Percentiles rank a stretch among this genome's conserved stretches.
phyloP scores from a whole-genome alignment of 495 filamentous ascomycete species.

The Parachaetomium inaequale region DNA sequence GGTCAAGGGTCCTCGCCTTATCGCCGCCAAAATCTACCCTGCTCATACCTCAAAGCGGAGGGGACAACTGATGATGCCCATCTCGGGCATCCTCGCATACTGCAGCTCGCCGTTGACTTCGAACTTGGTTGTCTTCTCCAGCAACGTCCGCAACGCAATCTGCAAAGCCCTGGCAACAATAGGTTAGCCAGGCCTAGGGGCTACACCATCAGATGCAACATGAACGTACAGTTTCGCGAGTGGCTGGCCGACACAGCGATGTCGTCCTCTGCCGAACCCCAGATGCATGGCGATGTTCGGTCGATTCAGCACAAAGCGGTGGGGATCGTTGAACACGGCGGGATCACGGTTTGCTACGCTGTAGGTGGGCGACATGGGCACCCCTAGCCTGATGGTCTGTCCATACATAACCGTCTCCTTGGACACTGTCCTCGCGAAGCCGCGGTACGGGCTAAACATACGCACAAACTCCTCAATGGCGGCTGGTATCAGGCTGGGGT shows the following conservation, averaged over 20 bases:
- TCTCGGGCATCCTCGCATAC: slow-evolving; percentile 4
- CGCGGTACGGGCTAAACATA: not conserved
- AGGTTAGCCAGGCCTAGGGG: no score
- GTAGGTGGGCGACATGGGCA: slow-evolving; percentile 1
- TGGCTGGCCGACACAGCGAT: slow-evolving; percentile 1
- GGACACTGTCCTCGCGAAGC: not conserved
- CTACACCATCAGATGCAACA: no score
- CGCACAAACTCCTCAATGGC: slow-evolving; percentile 2
- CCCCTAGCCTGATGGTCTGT: not conserved
- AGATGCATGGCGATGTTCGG: slow-evolving; percentile 2
- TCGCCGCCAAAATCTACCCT: no score
- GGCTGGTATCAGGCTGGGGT: not conserved
- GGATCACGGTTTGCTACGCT: slow-evolving; percentile 4
- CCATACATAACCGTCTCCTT: not conserved
- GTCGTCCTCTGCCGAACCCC: not conserved
- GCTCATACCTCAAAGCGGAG: not conserved
- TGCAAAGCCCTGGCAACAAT: not conserved
- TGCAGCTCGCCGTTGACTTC: slow-evolving; percentile 5
- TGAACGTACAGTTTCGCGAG: not conserved
- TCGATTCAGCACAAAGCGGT: not conserved
- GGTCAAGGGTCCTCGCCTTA: no score
- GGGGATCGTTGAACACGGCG: not conserved
- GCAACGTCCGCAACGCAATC: not conserved
- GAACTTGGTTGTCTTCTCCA: not conserved
- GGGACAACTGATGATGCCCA: slow-evolving; percentile 3